Percentiles rank a stretch among this genome's conserved stretches.
These are phyloP conservation scores for Fusarium palustre DNA, from an alignment of 2,329 filamentous ascomycete genomes.

Conservation along the genomic window DNA sequence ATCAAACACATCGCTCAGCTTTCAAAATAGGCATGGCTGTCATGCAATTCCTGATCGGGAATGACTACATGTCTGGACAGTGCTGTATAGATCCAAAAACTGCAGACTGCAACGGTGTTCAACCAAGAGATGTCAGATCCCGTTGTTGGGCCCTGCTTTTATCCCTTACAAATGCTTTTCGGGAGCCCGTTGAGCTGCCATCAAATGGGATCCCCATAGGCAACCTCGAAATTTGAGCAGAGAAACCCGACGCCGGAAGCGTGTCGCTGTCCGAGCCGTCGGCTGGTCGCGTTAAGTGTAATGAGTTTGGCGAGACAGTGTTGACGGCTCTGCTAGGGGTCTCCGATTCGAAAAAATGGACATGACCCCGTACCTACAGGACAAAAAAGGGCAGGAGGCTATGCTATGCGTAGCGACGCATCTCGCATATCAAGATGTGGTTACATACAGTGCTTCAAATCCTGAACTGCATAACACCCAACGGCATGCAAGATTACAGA, in stretches of 20 bases:
- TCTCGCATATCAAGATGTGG: constrained; percentile 3
- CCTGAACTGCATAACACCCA: constrained; percentile 3
- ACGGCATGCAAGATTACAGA: constrained; percentile 22
- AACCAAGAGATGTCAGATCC: constrained; percentile 18
- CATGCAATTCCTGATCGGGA: constrained; percentile 19
- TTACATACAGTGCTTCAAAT: constrained; percentile 6
- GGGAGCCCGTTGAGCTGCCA: background rate
- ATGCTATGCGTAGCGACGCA: background rate
- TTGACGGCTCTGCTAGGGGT: constrained; percentile 15
- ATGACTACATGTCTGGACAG: constrained; percentile 22
- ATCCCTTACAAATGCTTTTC: constrained; percentile 3
- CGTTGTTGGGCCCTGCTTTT: constrained; percentile 19
- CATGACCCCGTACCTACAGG: background rate
- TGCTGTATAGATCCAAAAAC: constrained; percentile 16
- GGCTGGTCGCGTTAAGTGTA: constrained; percentile 39
- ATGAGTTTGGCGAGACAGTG: constrained; percentile 24
- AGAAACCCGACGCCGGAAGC: constrained; percentile 18
- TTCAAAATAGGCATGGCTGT: constrained; percentile 25
- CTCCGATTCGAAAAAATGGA: constrained; percentile 13
- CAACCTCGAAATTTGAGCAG: constrained; percentile 8
- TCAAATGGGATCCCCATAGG: constrained; percentile 6
- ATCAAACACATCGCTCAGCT: constrained; percentile 33
- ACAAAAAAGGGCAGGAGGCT: background rate
- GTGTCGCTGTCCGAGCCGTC: constrained; percentile 35
- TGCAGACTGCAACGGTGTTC: constrained; percentile 36